These are phyloP conservation scores for Kwoniella bestiolae DNA, from an alignment of 768 basidiomycete genomes.

Conservation along the genomic window DNA sequence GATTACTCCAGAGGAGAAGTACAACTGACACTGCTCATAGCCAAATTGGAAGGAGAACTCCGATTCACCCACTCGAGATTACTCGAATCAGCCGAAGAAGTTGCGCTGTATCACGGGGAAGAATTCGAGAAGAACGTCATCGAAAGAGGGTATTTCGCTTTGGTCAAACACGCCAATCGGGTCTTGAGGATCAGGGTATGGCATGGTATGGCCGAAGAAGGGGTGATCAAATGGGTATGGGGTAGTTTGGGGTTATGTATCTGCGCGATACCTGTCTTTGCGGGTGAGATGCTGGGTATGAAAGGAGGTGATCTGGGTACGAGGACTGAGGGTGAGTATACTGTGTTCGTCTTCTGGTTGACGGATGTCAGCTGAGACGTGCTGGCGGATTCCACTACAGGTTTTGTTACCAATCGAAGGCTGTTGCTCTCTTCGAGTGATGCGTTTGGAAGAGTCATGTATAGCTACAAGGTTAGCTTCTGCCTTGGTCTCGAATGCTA, in stretches of 20 bases:
- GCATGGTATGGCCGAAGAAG: slow-evolving; percentile 92
- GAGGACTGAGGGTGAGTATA: slow-evolving; percentile 78
- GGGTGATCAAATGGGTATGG: slow-evolving; percentile 92
- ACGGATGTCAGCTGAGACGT: background rate
- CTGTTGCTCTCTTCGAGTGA: slow-evolving; percentile 82
- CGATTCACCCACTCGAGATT: slow-evolving; percentile 91
- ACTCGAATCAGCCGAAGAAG: slow-evolving; percentile 68
- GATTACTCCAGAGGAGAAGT: too few species aligned
- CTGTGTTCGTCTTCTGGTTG: background rate
- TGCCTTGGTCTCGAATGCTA: background rate
- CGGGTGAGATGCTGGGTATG: slow-evolving; percentile 73
- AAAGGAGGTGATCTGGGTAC: slow-evolving; percentile 72
- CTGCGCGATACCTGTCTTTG: slow-evolving; percentile 92
- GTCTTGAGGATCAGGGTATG: slow-evolving; percentile 80
- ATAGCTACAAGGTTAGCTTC: slow-evolving; percentile 75
- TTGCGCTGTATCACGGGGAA: slow-evolving; percentile 86
- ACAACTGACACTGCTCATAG: too few species aligned
- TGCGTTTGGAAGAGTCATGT: slow-evolving; percentile 94
- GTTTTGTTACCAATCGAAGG: slow-evolving; percentile 94
- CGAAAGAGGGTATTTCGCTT: slow-evolving; percentile 81
- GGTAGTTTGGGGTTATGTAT: slow-evolving; percentile 89
- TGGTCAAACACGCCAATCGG: slow-evolving; percentile 82
- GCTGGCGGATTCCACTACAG: slow-evolving; percentile 59
- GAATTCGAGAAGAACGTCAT: slow-evolving; percentile 87
- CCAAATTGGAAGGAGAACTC: slow-evolving; percentile 82